A percentile compares a stretch with the other conserved stretches of the same genome.
Conservation (phyloP, 2,329 filamentous ascomycete genomes). For the Fusarium sp. region DNA sequence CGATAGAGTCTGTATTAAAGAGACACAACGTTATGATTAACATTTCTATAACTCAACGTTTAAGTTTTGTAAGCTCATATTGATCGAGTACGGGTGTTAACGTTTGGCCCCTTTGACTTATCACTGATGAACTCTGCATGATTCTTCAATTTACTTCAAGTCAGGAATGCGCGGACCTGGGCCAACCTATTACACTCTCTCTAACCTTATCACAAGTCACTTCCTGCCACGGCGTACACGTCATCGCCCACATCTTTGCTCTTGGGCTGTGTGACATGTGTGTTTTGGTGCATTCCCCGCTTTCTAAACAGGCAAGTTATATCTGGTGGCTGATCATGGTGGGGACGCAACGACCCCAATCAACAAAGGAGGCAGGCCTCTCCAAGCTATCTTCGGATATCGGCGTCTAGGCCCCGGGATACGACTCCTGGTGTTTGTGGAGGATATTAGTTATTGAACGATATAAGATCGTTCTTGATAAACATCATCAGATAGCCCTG, state of each 20-base stretch:
- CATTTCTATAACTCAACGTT: no score
- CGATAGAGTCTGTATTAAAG: no score
- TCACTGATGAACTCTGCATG: no score
- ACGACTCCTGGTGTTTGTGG: accelerated
- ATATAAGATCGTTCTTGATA: background rate
- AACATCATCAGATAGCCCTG: accelerated
- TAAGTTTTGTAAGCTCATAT: no score
- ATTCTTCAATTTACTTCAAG: no score
- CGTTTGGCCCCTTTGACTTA: no score
- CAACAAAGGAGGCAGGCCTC: slow-evolving; percentile 21
- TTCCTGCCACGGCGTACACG: background rate
- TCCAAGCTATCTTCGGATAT: slow-evolving; percentile 11
- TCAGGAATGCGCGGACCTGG: no score
- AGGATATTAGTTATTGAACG: accelerated
- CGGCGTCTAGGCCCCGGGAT: background rate
- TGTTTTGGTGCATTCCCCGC: slow-evolving; percentile 4
- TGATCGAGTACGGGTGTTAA: no score
- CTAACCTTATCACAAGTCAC: background rate
- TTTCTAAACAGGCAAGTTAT: slow-evolving; percentile 28
- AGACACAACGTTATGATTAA: no score
- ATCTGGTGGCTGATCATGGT: slow-evolving; percentile 8
- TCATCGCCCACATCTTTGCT: background rate
- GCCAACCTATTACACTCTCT: background rate
- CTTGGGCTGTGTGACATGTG: background rate
- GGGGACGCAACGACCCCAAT: background rate